Evolutionary conservation across 345 rosid genomes (phyloP).

Genomic region (Populus nigra): DNA sequence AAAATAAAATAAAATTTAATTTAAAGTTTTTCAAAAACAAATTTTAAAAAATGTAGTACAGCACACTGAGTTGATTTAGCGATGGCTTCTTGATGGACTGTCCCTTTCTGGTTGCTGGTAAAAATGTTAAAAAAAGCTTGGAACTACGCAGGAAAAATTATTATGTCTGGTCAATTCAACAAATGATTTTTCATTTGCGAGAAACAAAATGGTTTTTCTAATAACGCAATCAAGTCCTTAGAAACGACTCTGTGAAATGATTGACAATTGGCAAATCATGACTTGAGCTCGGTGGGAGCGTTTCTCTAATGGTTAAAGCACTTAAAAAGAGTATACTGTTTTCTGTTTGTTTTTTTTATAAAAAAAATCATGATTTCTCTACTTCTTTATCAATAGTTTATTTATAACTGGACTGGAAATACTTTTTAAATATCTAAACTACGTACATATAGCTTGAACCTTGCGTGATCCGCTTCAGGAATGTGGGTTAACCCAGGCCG

Average conservation of each 20-base stretch:
- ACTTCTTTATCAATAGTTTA: too few relatives aligned
- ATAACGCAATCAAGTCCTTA: neutral
- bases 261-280: neutral
- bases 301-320: neutral
- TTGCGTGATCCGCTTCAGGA: too few relatives aligned
- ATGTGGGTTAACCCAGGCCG: too few relatives aligned
- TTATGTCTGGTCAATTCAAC: neutral
- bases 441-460: too few relatives aligned
- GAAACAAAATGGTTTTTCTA: neutral
- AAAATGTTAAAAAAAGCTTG: neutral
- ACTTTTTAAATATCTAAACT: too few relatives aligned
- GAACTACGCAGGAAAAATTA: neutral
- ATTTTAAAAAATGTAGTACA: too few relatives aligned
- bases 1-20: too few relatives aligned
- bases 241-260: neutral
- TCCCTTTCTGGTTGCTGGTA: neutral
- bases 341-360: too few relatives aligned
- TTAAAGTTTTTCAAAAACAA: too few relatives aligned
- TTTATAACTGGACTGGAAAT: too few relatives aligned
- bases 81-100: conserved; percentile 11
- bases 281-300: neutral
- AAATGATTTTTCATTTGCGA: neutral
- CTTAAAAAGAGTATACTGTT: too few relatives aligned
- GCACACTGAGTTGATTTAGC: neutral
- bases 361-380: too few relatives aligned